phyloP scores from a whole-genome alignment of 768 basidiomycete genomes.

The Lactifluus subvellereus region DNA sequence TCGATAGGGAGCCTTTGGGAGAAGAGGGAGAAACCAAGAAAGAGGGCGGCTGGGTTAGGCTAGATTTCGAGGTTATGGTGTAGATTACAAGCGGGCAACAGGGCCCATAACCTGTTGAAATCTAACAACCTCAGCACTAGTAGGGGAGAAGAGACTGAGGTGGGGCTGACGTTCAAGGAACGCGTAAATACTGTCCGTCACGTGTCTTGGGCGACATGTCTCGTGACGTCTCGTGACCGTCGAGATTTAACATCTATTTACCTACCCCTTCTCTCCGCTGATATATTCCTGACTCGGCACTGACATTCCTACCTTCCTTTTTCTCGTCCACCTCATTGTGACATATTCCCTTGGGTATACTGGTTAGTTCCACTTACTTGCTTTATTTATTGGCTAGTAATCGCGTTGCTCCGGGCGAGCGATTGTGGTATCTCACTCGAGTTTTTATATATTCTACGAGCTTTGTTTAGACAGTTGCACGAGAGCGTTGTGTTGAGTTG shows the following conservation, averaged over 20 bases:
- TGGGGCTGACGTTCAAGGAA: too few relatives aligned
- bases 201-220: too few relatives aligned
- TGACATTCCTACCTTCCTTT: background rate
- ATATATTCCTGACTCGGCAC: background rate
- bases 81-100: too few relatives aligned
- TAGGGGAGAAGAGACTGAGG: too few relatives aligned
- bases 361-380: background rate
- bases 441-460: background rate
- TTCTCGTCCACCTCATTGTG: background rate
- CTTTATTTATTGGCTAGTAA: constrained; percentile 8
- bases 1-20: too few relatives aligned
- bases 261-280: background rate
- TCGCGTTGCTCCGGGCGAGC: constrained; percentile 6
- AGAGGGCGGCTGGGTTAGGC: too few relatives aligned
- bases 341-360: background rate
- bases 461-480: background rate
- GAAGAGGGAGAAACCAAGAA: too few relatives aligned
- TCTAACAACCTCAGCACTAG: too few relatives aligned
- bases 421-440: constrained; percentile 1
- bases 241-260: background rate
- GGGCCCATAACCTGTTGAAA: too few relatives aligned
- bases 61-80: too few relatives aligned
- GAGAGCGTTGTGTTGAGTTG: background rate
- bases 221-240: too few relatives aligned
- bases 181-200: too few relatives aligned